phyloP scores from a whole-genome alignment of 2,329 filamentous ascomycete species.

The Xylariomycetidae sp. region DNA sequence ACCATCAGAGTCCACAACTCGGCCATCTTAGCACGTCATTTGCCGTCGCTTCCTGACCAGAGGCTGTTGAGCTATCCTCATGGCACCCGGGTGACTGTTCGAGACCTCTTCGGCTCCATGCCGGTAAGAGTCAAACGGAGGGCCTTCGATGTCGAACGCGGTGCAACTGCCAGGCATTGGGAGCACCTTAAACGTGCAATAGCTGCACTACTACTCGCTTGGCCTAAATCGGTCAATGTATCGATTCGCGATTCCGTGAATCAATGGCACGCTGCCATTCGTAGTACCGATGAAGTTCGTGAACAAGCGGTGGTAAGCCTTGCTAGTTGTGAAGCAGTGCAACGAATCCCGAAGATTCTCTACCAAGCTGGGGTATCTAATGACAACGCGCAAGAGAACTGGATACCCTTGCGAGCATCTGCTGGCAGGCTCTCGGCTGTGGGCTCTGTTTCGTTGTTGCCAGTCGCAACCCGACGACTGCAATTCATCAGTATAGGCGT shows the following conservation, averaged over 20 bases:
- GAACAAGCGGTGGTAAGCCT: constrained; percentile 3
- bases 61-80: constrained; percentile 49
- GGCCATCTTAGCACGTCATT: constrained; percentile 55
- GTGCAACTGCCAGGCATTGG: constrained; percentile 57
- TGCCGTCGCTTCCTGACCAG: constrained; percentile 54
- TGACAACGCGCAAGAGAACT: constrained; percentile 46
- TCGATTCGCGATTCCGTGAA: constrained; percentile 46
- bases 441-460: constrained; percentile 65
- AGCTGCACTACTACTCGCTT: constrained; percentile 64
- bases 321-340: constrained; percentile 11
- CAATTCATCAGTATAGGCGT: constrained; percentile 83
- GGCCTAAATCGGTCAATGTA: constrained; percentile 51
- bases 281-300: constrained; percentile 12
- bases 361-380: constrained; percentile 59
- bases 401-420: constrained; percentile 66
- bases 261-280: constrained; percentile 33
- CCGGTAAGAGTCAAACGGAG: constrained; percentile 85
- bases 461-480: constrained; percentile 62
- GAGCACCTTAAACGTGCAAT: constrained; percentile 53
- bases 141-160: constrained; percentile 44
- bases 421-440: constrained; percentile 55
- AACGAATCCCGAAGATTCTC: constrained; percentile 46
- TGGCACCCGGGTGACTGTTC: constrained; percentile 71
- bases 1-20: constrained; percentile 66
- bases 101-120: constrained; percentile 83